phyloP scores from a whole-genome alignment of 192 early-diverging fungal genomes.

The Dissophora ornata region DNA sequence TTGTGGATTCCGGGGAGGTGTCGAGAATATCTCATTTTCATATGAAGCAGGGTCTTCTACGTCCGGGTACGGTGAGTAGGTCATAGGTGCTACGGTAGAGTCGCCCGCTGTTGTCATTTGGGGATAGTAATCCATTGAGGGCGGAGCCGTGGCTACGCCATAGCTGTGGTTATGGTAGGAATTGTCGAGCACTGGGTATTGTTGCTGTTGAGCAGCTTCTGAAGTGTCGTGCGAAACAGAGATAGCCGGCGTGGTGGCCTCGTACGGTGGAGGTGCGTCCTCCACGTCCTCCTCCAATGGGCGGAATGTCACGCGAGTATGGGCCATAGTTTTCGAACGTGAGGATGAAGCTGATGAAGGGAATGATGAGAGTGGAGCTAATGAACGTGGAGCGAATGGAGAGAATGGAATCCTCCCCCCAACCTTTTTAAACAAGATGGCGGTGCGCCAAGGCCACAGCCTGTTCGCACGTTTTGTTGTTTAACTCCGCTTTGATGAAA shows the following conservation, averaged over 20 bases:
- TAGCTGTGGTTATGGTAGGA: constrained; percentile 3
- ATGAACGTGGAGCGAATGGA: too few species aligned
- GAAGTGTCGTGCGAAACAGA: not conserved
- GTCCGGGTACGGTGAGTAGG: constrained; percentile 1
- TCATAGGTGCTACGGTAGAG: not conserved
- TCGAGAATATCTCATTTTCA: not conserved
- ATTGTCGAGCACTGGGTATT: constrained; percentile 14
- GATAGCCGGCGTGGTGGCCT: constrained; percentile 9
- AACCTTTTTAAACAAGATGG: too few species aligned
- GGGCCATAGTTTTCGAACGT: constrained; percentile 24
- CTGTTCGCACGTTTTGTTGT: too few species aligned
- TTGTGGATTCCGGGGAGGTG: not conserved
- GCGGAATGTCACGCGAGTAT: constrained; percentile 10
- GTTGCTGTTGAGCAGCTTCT: not conserved
- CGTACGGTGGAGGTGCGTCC: constrained; percentile 38
- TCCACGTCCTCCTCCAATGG: constrained; percentile 21
- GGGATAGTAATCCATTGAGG: constrained; percentile 20
- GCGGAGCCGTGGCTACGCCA: constrained; percentile 3
- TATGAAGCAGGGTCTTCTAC: not conserved
- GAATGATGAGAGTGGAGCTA: too few species aligned
- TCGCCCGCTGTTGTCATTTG: not conserved
- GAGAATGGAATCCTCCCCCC: too few species aligned
- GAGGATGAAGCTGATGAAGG: too few species aligned
- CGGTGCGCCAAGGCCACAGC: too few species aligned
- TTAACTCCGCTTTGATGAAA: too few species aligned